A percentile compares a stretch with the other conserved stretches of the same genome.
phyloP scores from a whole-genome alignment of 805 yeast species.

The Zygotorulaspora chibaensis region DNA sequence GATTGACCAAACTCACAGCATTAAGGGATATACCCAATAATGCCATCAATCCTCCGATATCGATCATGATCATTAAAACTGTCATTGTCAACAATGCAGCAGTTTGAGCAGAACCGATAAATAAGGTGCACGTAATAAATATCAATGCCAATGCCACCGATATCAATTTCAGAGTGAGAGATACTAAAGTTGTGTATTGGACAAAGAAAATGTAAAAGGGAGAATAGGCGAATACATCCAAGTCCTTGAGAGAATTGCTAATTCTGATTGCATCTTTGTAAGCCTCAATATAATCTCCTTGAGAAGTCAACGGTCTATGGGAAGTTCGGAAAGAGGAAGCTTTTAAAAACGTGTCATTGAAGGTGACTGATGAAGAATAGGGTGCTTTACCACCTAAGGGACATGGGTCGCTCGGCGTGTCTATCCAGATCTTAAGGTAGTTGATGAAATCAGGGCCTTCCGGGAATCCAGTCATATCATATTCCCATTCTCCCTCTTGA shows the following conservation, averaged over 20 bases:
- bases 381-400: conserved; percentile 97
- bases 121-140: conserved; percentile 46
- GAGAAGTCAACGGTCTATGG: conserved; percentile 77
- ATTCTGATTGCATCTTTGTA: conserved; percentile 68
- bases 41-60: conserved; percentile 79
- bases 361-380: conserved; percentile 56
- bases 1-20: conserved; percentile 84
- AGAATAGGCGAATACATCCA: conserved; percentile 80
- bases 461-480: conserved; percentile 81
- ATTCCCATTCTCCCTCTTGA: conserved; percentile 58
- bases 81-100: conserved; percentile 54
- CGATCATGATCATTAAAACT: conserved; percentile 59
- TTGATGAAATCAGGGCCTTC: conserved; percentile 64
- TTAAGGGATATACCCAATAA: conserved; percentile 72
- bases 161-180: conserved; percentile 53
- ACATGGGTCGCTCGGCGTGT: conserved; percentile 80
- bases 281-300: conserved; percentile 77
- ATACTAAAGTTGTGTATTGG: conserved; percentile 68
- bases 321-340: conserved; percentile 75
- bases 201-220: conserved; percentile 91
- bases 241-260: conserved; percentile 50
- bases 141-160: conserved; percentile 50
- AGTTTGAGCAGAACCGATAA: conserved; percentile 64
- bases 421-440: conserved; percentile 77
- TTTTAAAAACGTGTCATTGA: conserved; percentile 41